Percentiles rank a stretch among this genome's conserved stretches.
Evolutionary conservation across 129 eudicot genomes (phyloP).

Genomic region (Apium graveolens): DNA sequence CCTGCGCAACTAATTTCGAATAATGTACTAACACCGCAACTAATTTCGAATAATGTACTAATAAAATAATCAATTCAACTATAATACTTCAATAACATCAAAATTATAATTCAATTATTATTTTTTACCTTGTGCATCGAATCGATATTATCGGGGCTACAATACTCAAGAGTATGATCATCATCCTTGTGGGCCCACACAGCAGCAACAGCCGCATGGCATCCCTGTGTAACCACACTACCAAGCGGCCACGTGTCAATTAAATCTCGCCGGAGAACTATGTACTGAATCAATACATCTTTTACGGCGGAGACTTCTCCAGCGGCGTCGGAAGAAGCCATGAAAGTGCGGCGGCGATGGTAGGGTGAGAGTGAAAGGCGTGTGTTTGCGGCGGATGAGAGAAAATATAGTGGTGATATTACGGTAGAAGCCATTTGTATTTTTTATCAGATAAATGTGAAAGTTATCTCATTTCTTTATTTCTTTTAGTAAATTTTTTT

Average conservation of each 20-base stretch:
- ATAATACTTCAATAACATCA: neutral
- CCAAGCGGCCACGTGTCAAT: slow-evolving; percentile 95
- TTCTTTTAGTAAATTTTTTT: neutral
- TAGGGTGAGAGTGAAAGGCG: slow-evolving; percentile 16
- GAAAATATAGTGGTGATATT: slow-evolving; percentile 19
- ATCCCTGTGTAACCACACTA: slow-evolving; percentile 84
- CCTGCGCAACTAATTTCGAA: neutral
- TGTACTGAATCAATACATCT: slow-evolving; percentile 67
- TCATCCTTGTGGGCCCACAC: slow-evolving; percentile 71
- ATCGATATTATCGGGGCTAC: slow-evolving; percentile 56
- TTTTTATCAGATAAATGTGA: neutral
- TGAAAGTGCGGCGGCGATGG: slow-evolving; percentile 13
- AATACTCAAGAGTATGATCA: slow-evolving; percentile 46
- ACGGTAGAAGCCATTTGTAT: slow-evolving; percentile 25
- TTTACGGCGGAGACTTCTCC: slow-evolving; percentile 15
- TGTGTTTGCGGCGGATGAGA: slow-evolving; percentile 10
- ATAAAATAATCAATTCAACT: neutral
- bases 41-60: neutral
- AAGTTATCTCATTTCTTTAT: neutral
- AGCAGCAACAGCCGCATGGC: slow-evolving; percentile 91
- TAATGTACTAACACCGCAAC: too few species aligned
- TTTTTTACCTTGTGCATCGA: slow-evolving; percentile 87
- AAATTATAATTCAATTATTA: neutral
- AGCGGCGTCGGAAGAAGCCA: slow-evolving; percentile 31
- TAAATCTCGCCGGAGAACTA: slow-evolving; percentile 76